Evolutionary conservation across 2,329 filamentous ascomycete genomes (phyloP).

Genomic region (Neopestalotiopsis sp.): DNA sequence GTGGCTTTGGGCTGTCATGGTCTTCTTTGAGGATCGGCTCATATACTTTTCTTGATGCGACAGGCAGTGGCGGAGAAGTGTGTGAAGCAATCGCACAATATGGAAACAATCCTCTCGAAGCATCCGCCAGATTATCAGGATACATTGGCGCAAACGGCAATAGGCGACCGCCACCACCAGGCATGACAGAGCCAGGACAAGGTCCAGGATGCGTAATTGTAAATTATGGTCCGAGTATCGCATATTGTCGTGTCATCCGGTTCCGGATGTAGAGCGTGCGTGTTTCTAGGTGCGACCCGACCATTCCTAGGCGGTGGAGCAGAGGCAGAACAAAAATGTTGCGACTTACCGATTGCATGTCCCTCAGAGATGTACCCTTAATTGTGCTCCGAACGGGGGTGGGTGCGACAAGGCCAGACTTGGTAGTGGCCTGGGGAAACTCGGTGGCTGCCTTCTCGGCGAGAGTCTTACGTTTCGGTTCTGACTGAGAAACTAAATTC

Average conservation of each 20-base stretch:
- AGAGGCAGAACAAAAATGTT: background rate
- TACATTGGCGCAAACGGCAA: conserved; percentile 3
- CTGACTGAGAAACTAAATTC: conserved; percentile 54
- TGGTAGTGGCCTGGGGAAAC: conserved; percentile 41
- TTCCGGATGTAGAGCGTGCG: background rate
- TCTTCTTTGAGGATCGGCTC: background rate
- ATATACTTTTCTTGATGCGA: background rate
- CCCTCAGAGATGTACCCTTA: conserved; percentile 49
- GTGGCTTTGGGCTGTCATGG: background rate
- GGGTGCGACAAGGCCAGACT: conserved; percentile 44
- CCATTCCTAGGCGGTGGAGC: background rate
- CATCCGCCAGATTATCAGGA: conserved; percentile 6
- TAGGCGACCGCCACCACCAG: background rate
- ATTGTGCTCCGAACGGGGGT: conserved; percentile 47
- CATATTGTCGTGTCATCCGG: background rate
- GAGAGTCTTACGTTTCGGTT: conserved; percentile 65
- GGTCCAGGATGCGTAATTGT: conserved; percentile 2
- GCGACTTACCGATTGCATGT: conserved; percentile 22
- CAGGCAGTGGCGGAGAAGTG: background rate
- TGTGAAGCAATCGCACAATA: background rate
- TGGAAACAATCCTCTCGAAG: conserved; percentile 2
- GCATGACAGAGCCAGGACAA: conserved; percentile 2
- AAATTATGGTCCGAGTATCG: background rate
- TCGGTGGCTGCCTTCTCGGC: conserved; percentile 57
- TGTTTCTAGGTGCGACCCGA: background rate